These are phyloP conservation scores for Bryoglossum gracile DNA, from an alignment of 495 filamentous ascomycete species.

Conservation along the genomic window DNA sequence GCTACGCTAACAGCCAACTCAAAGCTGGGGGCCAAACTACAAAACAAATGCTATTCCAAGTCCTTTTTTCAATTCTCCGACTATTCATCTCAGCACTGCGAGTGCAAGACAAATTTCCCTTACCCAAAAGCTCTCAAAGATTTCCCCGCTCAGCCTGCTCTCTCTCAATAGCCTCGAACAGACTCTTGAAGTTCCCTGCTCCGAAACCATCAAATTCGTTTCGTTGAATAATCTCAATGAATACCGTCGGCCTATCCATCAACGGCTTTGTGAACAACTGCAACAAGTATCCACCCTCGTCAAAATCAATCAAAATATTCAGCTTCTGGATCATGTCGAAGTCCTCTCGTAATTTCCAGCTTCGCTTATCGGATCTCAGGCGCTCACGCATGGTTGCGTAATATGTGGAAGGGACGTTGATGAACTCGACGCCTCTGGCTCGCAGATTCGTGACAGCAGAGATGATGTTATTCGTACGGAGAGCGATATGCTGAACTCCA, in stretches of 20 bases:
- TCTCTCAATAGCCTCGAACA: slow-evolving; percentile 89
- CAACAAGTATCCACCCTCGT: slow-evolving; percentile 77
- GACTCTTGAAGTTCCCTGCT: slow-evolving; percentile 87
- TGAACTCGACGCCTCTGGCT: slow-evolving; percentile 80
- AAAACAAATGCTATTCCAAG: too few relatives aligned
- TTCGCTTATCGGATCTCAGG: slow-evolving; percentile 41
- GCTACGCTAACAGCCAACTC: too few relatives aligned
- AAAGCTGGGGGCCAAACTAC: too few relatives aligned
- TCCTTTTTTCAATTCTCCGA: too few relatives aligned
- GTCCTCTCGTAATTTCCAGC: slow-evolving; percentile 60
- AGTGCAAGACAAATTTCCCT: too few relatives aligned
- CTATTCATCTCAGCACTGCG: too few relatives aligned
- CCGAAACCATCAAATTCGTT: slow-evolving; percentile 84
- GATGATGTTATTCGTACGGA: slow-evolving; percentile 74
- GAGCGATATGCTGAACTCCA: slow-evolving; percentile 87
- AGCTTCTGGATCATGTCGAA: slow-evolving; percentile 63
- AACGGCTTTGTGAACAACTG: slow-evolving; percentile 88
- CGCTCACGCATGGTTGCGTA: slow-evolving; percentile 68
- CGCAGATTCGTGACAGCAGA: slow-evolving; percentile 63
- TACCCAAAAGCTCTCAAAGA: too few relatives aligned
- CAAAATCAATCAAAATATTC: slow-evolving; percentile 87
- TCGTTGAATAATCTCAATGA: slow-evolving; percentile 88
- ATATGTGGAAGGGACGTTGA: slow-evolving; percentile 73
- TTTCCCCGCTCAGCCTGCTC: slow-evolving; percentile 82
- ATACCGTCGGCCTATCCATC: slow-evolving; percentile 89